These are phyloP conservation scores for Rutstroemia sp. DNA, from an alignment of 2,329 filamentous ascomycete genomes.

Conservation along the genomic window DNA sequence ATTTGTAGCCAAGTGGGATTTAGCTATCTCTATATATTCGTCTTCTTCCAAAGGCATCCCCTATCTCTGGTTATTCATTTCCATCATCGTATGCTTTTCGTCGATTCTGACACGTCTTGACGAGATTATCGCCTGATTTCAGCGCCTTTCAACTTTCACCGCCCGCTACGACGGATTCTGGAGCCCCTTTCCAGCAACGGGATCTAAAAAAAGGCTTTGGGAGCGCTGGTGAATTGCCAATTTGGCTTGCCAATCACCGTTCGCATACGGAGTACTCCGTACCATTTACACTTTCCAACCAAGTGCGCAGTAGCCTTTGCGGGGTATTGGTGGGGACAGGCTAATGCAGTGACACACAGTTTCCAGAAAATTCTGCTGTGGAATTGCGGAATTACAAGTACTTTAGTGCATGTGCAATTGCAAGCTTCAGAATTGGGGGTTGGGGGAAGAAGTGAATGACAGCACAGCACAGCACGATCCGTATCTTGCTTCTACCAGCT, in stretches of 20 bases:
- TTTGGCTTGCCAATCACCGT: neutral
- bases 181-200: neutral
- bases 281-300: neutral
- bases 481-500: too few species aligned
- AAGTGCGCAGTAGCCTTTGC: neutral
- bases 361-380: neutral
- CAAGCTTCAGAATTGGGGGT: too few species aligned
- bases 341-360: neutral
- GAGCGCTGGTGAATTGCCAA: neutral
- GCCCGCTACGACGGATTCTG: neutral
- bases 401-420: too few species aligned
- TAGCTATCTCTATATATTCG: neutral
- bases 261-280: too few species aligned
- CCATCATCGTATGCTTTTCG: slow-evolving; percentile 9
- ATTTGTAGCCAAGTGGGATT: neutral
- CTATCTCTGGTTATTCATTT: neutral
- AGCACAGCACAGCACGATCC: too few species aligned
- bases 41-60: neutral
- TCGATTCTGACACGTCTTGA: slow-evolving; percentile 1
- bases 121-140: slow-evolving; percentile 4
- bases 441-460: too few species aligned
- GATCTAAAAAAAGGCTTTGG: neutral
- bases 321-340: neutral
- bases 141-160: neutral
- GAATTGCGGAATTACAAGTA: neutral